These are phyloP conservation scores for Blastocladiella emersonii DNA, from an alignment of 371 early-diverging fungal genomes.

Conservation along the genomic window DNA sequence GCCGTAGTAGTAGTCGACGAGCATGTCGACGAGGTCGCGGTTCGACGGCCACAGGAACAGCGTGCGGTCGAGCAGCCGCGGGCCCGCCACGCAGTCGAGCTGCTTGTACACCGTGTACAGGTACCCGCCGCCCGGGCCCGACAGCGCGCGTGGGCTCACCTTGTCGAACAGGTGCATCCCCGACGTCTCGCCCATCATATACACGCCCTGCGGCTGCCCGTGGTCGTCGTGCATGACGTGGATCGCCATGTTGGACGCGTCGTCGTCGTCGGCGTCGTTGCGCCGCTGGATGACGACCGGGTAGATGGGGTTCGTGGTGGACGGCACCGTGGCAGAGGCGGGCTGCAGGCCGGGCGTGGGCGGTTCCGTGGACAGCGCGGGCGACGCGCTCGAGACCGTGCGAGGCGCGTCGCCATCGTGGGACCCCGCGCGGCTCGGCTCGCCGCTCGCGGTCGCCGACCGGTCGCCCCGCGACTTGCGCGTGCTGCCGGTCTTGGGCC, in stretches of 20 bases:
- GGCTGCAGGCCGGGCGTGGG: no score
- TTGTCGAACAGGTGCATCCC: background rate
- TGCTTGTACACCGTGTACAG: background rate
- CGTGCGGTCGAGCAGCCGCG: background rate
- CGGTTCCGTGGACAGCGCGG: no score
- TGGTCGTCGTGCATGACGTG: background rate
- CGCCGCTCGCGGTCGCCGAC: no score
- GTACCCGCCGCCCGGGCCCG: background rate
- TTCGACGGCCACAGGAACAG: background rate
- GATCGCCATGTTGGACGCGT: background rate
- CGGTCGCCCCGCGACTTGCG: no score
- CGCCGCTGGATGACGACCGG: no score
- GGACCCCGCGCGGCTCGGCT: no score
- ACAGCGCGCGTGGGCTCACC: background rate
- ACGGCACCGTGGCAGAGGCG: no score
- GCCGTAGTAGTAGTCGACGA: background rate
- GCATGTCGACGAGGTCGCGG: background rate
- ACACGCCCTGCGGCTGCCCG: background rate
- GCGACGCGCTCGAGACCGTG: no score
- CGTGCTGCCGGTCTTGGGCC: background rate
- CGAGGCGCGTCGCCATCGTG: no score
- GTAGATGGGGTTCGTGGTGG: no score
- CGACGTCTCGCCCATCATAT: background rate
- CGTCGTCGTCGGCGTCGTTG: no score
- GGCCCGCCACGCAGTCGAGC: background rate